Conservation (phyloP, 2,329 filamentous ascomycete genomes). For the Xylogone sp. region DNA sequence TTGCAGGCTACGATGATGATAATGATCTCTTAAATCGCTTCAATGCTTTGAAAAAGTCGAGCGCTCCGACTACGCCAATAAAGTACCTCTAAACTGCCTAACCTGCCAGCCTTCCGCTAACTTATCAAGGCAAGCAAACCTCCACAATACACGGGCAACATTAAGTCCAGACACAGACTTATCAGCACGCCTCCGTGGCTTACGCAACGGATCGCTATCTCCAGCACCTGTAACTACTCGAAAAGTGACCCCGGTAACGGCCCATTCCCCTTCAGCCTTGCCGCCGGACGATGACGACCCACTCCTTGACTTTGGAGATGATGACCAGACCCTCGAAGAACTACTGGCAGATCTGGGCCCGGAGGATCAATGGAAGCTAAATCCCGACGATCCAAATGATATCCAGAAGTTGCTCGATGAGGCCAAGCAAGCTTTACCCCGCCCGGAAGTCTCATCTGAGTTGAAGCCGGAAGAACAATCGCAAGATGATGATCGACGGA, state of each 20-base stretch:
- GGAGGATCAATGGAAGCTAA: conserved; percentile 22
- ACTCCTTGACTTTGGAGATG: conserved; percentile 10
- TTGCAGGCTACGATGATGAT: conserved; percentile 22
- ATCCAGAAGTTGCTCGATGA: conserved; percentile 24
- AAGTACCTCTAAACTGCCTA: conserved; percentile 13
- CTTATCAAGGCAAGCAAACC: neutral
- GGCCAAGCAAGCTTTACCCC: conserved; percentile 17
- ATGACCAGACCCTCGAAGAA: conserved; percentile 26
- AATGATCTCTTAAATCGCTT: conserved; percentile 23
- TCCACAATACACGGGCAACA: neutral
- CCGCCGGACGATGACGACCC: conserved; percentile 8
- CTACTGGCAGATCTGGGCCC: conserved; percentile 23
- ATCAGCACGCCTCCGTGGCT: conserved; percentile 22
- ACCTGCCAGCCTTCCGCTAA: neutral
- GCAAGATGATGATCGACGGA: conserved; percentile 22
- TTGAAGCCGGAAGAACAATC: conserved; percentile 34
- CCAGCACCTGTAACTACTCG: conserved; percentile 5
- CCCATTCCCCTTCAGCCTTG: neutral
- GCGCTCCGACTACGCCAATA: conserved; percentile 17
- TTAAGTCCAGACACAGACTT: conserved; percentile 19
- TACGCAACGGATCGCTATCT: conserved; percentile 21
- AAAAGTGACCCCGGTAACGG: neutral
- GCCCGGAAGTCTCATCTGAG: neutral
- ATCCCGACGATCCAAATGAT: conserved; percentile 25
- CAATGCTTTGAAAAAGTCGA: conserved; percentile 28